Conservation (phyloP, 1,284 basidiomycete species). For the Moniliella sp. region DNA sequence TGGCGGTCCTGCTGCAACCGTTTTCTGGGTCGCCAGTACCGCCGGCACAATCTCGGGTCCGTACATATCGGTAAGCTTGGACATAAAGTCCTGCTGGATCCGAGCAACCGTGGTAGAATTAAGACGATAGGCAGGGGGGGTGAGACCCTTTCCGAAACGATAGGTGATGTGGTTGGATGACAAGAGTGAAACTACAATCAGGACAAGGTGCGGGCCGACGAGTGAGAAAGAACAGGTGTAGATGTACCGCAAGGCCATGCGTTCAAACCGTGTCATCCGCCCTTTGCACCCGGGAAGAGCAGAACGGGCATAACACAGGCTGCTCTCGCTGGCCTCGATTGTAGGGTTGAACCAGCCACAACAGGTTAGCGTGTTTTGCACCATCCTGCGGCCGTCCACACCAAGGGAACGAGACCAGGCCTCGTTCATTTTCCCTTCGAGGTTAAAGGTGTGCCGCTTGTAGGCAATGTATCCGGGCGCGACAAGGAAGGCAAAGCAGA, state of each 20-base stretch:
- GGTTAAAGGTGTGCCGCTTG: slow-evolving; percentile 46
- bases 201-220: slow-evolving; percentile 4
- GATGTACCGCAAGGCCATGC: slow-evolving; percentile 1
- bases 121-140: slow-evolving; percentile 24
- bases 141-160: slow-evolving; percentile 5
- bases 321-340: slow-evolving; percentile 45
- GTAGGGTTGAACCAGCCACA: slow-evolving; percentile 49
- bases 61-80: no score
- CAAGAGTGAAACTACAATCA: slow-evolving; percentile 2
- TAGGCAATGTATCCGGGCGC: slow-evolving; percentile 51
- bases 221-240: slow-evolving; percentile 3
- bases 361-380: slow-evolving; percentile 47
- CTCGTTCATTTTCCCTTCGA: slow-evolving; percentile 52
- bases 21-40: no score
- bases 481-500: slow-evolving; percentile 44
- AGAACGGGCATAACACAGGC: slow-evolving; percentile 35
- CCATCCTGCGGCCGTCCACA: slow-evolving; percentile 40
- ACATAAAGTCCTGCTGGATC: no score
- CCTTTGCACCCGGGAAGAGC: slow-evolving; percentile 32
- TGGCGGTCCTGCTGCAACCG: no score
- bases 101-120: no score
- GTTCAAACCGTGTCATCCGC: slow-evolving; percentile 11
- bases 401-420: slow-evolving; percentile 47
- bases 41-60: no score
- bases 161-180: slow-evolving; percentile 6